These are phyloP conservation scores for Ogataea nakhonphanomensis DNA, from an alignment of 805 yeast genomes.

Conservation along the genomic window DNA sequence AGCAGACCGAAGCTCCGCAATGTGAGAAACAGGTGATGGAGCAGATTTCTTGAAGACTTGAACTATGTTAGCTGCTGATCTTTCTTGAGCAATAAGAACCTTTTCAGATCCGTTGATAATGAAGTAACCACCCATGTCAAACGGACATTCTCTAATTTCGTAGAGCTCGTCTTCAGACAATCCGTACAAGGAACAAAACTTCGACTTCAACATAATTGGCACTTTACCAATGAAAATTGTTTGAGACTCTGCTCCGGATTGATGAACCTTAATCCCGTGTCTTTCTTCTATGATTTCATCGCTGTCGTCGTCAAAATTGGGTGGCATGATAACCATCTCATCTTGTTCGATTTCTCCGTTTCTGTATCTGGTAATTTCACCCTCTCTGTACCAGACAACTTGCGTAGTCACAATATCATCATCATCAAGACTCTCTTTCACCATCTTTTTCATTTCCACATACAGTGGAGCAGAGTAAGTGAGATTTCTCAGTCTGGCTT, in stretches of 20 bases:
- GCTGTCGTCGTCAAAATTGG: conserved; percentile 51
- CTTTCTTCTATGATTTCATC: conserved; percentile 58
- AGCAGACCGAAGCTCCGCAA: conserved; percentile 96
- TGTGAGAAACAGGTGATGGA: conserved; percentile 91
- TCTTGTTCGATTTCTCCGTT: conserved; percentile 26
- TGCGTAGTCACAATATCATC: conserved; percentile 49
- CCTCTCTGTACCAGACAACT: conserved; percentile 57
- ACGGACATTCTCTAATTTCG: conserved; percentile 96
- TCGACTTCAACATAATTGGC: conserved; percentile 96
- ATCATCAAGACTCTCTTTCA: conserved; percentile 78
- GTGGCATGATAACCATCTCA: conserved; percentile 27
- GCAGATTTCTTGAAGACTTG: conserved; percentile 98
- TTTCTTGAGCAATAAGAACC: conserved; percentile 96
- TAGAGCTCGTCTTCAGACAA: conserved; percentile 90
- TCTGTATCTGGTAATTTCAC: conserved; percentile 41
- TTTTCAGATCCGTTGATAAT: conserved; percentile 98
- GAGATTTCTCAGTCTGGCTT: conserved; percentile 91
- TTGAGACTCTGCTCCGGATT: conserved; percentile 35
- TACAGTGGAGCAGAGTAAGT: conserved; percentile 95
- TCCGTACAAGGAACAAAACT: conserved; percentile 89
- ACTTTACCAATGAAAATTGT: conserved; percentile 85
- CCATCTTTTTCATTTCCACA: conserved; percentile 91
- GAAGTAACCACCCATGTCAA: conserved; percentile 99
- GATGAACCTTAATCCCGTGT: conserved; percentile 32
- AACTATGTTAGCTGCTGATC: conserved; percentile 97